These are phyloP conservation scores for Oryza meridionalis DNA, from an alignment of 176 grass and related monocot species.

Conservation along the genomic window DNA sequence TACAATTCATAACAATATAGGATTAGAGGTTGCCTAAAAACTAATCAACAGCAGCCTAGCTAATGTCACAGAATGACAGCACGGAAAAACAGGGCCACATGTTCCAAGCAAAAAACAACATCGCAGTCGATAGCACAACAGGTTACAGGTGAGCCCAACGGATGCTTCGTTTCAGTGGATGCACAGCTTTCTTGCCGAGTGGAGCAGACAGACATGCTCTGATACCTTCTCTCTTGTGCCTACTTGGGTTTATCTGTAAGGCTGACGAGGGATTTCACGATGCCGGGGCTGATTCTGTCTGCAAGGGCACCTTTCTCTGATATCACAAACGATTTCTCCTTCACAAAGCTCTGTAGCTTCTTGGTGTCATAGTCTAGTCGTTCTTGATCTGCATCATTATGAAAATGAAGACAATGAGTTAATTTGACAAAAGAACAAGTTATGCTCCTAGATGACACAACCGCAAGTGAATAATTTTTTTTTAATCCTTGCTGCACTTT, in stretches of 20 bases:
- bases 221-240: background rate
- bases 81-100: background rate
- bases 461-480: background rate
- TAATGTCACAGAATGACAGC: background rate
- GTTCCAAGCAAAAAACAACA: background rate
- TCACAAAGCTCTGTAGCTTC: conserved; percentile 84
- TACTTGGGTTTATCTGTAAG: conserved; percentile 66
- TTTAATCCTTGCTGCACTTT: conserved; percentile 8
- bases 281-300: conserved; percentile 56
- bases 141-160: background rate
- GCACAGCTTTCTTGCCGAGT: background rate
- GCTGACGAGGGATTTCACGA: conserved; percentile 68
- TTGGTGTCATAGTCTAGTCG: conserved; percentile 73
- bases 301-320: conserved; percentile 84
- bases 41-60: background rate
- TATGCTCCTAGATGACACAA: background rate
- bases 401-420: background rate
- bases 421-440: background rate
- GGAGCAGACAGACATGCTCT: background rate
- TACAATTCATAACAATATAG: background rate
- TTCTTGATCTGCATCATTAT: conserved; percentile 69
- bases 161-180: conserved; percentile 26
- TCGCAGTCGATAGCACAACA: background rate
- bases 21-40: background rate
- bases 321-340: conserved; percentile 84